Base-by-base conservation (phyloP, 805 yeast species). In the Metschnikowia proteae region DNA sequence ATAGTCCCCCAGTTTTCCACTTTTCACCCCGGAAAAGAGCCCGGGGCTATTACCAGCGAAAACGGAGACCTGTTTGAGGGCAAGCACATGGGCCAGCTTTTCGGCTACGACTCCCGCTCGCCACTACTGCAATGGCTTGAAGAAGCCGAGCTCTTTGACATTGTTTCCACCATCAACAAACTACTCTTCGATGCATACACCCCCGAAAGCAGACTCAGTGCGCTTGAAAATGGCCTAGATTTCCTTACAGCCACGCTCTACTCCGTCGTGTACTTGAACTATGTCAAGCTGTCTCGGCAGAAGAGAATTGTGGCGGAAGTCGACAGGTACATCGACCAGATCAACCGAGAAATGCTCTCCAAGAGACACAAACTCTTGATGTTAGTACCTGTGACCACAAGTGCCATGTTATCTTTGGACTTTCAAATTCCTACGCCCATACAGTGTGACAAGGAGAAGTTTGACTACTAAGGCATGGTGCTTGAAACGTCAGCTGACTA, bases 361-460 rank as follows among this genome's bases (percentile, higher is more conserved):
- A 3, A 52, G 59, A 34, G 66, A 64, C 9, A 58, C 79, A 11
- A 36, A 5, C 46, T 46, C 13, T 29, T 57, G 10, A 55, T 58
- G 29, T 51, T 84, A 7, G 70, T 84, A 0, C 70, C 79, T 4
- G 86, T 86, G 1, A 58, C 76, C 43, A 60, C 70, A 45, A 69
- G 78, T 29, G 88, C 81, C 1, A 83, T 75, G 60, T 62, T 83
- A 5, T 79, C 85, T 62, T 62, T 79, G 54, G 88, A 83, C 59
- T 73, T 81, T 51, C 74, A 77, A 54, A 66, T 82, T 3, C 81
- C 83, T 1, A 66, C 55, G 17, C 43, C 43, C n/a, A 25, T 9
- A 3, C 36, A 23, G 29, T 25, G 25, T 17, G 11, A 33, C 10
- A 10, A 7, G 36, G 17, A 17, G 17, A 17, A 17, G 17, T 17